These are phyloP conservation scores for Alternaria consortialis DNA, from an alignment of 2,329 filamentous ascomycete genomes.

Conservation along the genomic window DNA sequence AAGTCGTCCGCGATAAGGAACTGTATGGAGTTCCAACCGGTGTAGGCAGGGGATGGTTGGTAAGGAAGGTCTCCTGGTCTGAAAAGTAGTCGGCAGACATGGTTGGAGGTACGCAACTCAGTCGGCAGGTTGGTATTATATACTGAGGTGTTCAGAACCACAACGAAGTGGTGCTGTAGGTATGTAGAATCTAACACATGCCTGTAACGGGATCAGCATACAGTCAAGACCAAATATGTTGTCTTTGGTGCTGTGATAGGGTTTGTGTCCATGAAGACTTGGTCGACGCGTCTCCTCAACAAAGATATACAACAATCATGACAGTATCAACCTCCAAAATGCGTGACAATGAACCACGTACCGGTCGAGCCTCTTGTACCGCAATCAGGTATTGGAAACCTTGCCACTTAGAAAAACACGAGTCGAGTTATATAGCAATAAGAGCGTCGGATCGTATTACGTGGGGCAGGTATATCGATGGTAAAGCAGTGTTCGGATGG, in stretches of 20 bases:
- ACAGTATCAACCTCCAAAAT: neutral
- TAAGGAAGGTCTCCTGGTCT: slow-evolving; percentile 53
- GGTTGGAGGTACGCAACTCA: slow-evolving; percentile 6
- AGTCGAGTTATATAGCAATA: slow-evolving; percentile 1
- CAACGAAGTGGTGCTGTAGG: slow-evolving; percentile 39
- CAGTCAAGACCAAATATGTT: too few relatives aligned
- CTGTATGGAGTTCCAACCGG: slow-evolving; percentile 77
- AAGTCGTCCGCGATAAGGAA: slow-evolving; percentile 68
- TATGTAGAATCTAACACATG: slow-evolving; percentile 37
- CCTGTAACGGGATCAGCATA: slow-evolving; percentile 28
- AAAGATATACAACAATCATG: neutral
- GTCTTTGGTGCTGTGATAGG: neutral
- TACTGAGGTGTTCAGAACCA: slow-evolving; percentile 31
- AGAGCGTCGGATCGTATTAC: slow-evolving; percentile 8
- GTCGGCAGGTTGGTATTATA: neutral
- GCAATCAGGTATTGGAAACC: slow-evolving; percentile 1
- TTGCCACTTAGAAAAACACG: neutral
- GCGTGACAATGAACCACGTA: slow-evolving; percentile 8
- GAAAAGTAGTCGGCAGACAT: slow-evolving; percentile 58
- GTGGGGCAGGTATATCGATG: neutral
- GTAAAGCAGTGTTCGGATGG: slow-evolving; percentile 1
- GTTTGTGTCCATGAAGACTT: neutral
- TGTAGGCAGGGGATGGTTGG: slow-evolving; percentile 68
- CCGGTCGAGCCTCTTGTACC: slow-evolving; percentile 10
- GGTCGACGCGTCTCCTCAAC: neutral